Evolutionary conservation across 2,329 filamentous ascomycete species (phyloP).

Genomic region (Verticillium isaacii): DNA sequence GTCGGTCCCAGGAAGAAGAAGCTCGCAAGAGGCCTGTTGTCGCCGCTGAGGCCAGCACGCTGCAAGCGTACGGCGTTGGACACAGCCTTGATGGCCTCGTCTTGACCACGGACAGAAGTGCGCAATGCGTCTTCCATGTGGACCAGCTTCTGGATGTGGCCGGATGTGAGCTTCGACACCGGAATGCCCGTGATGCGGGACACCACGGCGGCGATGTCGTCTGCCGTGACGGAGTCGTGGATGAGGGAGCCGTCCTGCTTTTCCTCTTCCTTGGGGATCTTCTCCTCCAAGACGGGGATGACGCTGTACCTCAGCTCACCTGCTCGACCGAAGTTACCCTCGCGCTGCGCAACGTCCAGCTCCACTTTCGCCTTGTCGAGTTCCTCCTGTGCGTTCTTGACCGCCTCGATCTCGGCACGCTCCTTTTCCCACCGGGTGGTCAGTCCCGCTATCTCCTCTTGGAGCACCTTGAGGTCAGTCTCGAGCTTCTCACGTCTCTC

Average conservation of each 20-base stretch:
- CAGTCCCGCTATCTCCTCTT: conserved; percentile 70
- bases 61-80: conserved; percentile 92
- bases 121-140: conserved; percentile 91
- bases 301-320: conserved; percentile 84
- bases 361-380: conserved; percentile 82
- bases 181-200: conserved; percentile 90
- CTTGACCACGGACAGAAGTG: conserved; percentile 82
- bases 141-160: conserved; percentile 90
- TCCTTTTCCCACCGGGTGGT: conserved; percentile 89
- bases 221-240: conserved; percentile 90
- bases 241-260: conserved; percentile 56
- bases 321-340: conserved; percentile 85
- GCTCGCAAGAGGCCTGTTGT: conserved; percentile 85
- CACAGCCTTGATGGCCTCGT: conserved; percentile 86
- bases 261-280: conserved; percentile 71
- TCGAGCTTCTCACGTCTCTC: conserved; percentile 87
- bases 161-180: conserved; percentile 84
- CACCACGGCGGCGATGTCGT: conserved; percentile 91
- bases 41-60: conserved; percentile 82
- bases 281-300: conserved; percentile 76
- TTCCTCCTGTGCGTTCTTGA: conserved; percentile 85
- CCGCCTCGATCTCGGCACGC: conserved; percentile 74
- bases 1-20: conserved; percentile 99
- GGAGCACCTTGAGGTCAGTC: conserved; percentile 66
- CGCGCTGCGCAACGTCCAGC: conserved; percentile 79